These are phyloP conservation scores for Carex littledalei DNA, from an alignment of 176 grass and related monocot genomes.

Conservation along the genomic window DNA sequence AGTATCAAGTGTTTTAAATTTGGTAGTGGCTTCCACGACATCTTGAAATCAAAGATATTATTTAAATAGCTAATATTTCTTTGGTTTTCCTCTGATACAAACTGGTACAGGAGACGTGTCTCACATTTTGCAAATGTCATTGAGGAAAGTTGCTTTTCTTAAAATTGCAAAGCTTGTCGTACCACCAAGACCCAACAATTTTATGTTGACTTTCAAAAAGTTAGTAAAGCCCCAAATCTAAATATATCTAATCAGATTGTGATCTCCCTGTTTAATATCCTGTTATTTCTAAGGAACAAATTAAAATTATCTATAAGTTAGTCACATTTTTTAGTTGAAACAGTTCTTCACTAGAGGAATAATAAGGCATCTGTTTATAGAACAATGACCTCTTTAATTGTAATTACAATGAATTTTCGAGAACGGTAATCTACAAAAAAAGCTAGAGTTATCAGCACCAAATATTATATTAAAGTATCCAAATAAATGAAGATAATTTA, in stretches of 20 bases:
- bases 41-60: background rate
- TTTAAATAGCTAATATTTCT: background rate
- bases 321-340: background rate
- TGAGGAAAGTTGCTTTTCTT: background rate
- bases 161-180: background rate
- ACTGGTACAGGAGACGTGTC: background rate
- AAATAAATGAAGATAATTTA: background rate
- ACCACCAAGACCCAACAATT: too few species aligned
- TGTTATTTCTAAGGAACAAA: background rate
- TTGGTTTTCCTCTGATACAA: background rate
- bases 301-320: background rate
- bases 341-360: background rate
- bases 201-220: background rate
- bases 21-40: constrained; percentile 1
- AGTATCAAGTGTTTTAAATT: background rate
- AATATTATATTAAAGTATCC: background rate
- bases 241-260: background rate
- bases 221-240: background rate
- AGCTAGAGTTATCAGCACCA: background rate
- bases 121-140: background rate
- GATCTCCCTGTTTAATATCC: background rate
- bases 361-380: background rate
- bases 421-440: background rate
- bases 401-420: background rate
- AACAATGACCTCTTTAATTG: background rate